Conservation (phyloP, 2,329 filamentous ascomycete species). For the Shiraia bambusicola region DNA sequence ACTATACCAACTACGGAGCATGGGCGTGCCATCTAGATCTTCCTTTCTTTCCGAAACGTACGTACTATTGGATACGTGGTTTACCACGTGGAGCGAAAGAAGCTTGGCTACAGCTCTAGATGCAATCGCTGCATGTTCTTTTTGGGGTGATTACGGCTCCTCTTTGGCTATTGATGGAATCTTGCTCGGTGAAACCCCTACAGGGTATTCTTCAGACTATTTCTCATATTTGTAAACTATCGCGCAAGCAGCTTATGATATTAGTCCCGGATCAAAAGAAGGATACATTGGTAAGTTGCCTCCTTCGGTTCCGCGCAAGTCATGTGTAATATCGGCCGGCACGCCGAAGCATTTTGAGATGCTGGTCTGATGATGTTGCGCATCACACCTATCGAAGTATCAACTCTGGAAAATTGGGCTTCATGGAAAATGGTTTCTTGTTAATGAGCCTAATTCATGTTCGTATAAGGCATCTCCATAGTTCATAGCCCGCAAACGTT, state of each 20-base stretch:
- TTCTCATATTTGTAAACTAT: conserved; percentile 25
- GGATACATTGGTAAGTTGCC: conserved; percentile 26
- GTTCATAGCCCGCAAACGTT: conserved; percentile 29
- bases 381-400: no score
- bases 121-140: conserved; percentile 51
- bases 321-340: conserved; percentile 7
- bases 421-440: no score
- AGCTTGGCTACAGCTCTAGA: conserved; percentile 22
- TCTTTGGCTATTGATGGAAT: conserved; percentile 50
- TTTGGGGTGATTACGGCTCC: conserved; percentile 45
- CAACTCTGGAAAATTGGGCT: no score
- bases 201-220: conserved; percentile 16
- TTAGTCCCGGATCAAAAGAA: conserved; percentile 28
- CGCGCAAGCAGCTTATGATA: conserved; percentile 14
- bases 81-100: conserved; percentile 50
- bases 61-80: conserved; percentile 54
- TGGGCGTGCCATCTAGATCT: conserved; percentile 44
- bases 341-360: conserved; percentile 10
- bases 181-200: conserved; percentile 53
- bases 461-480: conserved; percentile 20
- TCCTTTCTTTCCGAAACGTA: conserved; percentile 50
- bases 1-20: conserved; percentile 50
- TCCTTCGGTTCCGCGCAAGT: conserved; percentile 24
- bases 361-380: no score
- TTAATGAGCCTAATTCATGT: conserved; percentile 15